Evolutionary conservation across 495 filamentous ascomycete genomes (phyloP), one percentile per base, ranked within the genome.

Genomic region (Letharia lupina): DNA sequence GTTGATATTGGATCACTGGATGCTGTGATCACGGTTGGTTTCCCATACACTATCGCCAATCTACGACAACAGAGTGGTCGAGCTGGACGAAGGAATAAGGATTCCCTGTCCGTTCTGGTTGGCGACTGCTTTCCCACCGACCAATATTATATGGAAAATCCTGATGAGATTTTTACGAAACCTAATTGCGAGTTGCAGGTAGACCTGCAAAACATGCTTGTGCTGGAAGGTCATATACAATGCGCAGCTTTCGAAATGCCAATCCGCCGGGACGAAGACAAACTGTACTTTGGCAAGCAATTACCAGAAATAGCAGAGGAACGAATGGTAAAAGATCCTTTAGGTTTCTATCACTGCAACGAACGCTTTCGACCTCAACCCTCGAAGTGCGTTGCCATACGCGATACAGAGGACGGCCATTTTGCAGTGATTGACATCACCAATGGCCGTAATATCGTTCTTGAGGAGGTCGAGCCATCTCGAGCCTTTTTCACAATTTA

Each of bases 211-310:
- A 97, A 98, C 72, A 85, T 95, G 77, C 84, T 97, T 2, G 89
- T 96, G 41, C 81, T 91, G 13, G 94, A 96, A 78, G 93, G 94
- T 4, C 94, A 98, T 69, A 81, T 98, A 39, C 94, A 98, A 76
- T 98, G 94, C 71, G 94, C 95, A 20, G 94, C 95, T 7, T 90
- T 90, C 71, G 94, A 98, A 72, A 91, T 96, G 87, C 93, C 94
- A 28, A 91, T 98, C 61, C 84, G 82, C 28, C 85, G 89, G 3
- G 70, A 82, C 16, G 85, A 90, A 70, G 94, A 98, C 77, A 75
- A 78, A 28, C 62, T 76, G 45, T 98, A 96, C 78, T 97, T 98
- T 70, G 87, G 90, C 23, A 77, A 84, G 45, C 86, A 91, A 62
- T 83, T 97, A 4, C 73, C 80, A 9, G 81, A 87, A 54, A 80